A percentile compares a stretch with the other conserved stretches of the same genome.
phyloP scores from a whole-genome alignment of 2,329 filamentous ascomycete species.

The Pseudohalonectria lignicola region DNA sequence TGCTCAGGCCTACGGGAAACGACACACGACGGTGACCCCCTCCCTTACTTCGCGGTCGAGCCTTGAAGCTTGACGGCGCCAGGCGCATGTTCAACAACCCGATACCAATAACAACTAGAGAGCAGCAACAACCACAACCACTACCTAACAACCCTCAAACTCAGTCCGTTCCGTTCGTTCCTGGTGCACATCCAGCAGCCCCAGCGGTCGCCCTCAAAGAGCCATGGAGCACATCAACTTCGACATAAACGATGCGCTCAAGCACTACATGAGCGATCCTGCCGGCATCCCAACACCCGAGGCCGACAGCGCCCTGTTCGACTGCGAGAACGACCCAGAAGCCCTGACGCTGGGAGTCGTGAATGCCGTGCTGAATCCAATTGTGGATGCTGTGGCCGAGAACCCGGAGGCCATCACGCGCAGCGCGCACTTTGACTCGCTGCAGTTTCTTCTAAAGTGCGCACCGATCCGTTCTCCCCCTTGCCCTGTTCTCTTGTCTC shows the following conservation, averaged over 20 bases:
- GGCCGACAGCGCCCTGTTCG: constrained; percentile 70
- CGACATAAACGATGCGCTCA: constrained; percentile 93
- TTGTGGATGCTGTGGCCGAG: constrained; percentile 85
- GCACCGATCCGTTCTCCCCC: constrained; percentile 43
- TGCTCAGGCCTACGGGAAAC: no score
- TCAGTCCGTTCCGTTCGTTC: no score
- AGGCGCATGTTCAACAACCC: no score
- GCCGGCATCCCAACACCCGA: constrained; percentile 73
- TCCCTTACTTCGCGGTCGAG: no score
- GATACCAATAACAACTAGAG: background rate
- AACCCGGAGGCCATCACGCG: constrained; percentile 80
- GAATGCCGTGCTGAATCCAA: constrained; percentile 79
- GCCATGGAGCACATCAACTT: constrained; percentile 72
- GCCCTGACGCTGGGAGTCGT: constrained; percentile 67
- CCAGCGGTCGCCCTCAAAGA: no score
- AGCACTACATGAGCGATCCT: constrained; percentile 93
- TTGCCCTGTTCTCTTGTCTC: constrained; percentile 7
- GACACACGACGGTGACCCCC: no score
- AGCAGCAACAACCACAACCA: background rate
- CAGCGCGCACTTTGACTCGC: constrained; percentile 73
- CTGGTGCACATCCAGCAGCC: no score
- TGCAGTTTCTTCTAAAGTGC: constrained; percentile 96
- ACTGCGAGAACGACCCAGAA: constrained; percentile 89
- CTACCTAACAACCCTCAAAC: no score
- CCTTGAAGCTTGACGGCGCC: no score